Evolutionary conservation across 2,329 filamentous ascomycete genomes (phyloP).

Genomic region (Nothomitra cinnamomea): DNA sequence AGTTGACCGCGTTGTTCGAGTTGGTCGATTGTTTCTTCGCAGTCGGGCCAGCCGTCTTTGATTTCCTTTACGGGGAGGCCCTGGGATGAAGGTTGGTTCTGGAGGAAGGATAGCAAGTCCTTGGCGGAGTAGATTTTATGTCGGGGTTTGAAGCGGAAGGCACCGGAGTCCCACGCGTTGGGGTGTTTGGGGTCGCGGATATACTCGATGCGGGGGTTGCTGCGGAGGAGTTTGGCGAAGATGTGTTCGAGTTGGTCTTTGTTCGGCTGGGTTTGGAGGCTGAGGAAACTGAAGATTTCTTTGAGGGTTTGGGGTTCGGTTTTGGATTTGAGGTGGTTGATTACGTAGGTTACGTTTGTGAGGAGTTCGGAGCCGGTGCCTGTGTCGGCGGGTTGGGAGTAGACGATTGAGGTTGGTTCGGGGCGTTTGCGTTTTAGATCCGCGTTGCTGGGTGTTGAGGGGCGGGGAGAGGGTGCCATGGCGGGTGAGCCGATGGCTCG

Average conservation of each 20-base stretch:
- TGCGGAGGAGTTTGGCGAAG: conserved; percentile 51
- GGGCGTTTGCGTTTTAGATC: conserved; percentile 45
- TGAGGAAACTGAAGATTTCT: conserved; percentile 68
- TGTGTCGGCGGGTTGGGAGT: conserved; percentile 60
- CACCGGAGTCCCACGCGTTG: conserved; percentile 37
- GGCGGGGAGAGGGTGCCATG: conserved; percentile 44
- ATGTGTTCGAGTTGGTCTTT: conserved; percentile 33
- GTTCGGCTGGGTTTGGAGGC: conserved; percentile 46
- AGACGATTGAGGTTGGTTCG: conserved; percentile 35
- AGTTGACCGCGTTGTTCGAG: conserved; percentile 67
- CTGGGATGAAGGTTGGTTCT: conserved; percentile 62
- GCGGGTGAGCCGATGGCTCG: conserved; percentile 31
- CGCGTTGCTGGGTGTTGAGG: conserved; percentile 21
- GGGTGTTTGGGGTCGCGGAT: conserved; percentile 29
- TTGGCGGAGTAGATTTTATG: conserved; percentile 67
- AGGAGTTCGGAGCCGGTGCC: conserved; percentile 65
- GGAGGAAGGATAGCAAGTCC: conserved; percentile 64
- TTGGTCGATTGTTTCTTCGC: conserved; percentile 57
- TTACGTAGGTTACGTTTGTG: conserved; percentile 75
- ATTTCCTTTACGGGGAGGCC: conserved; percentile 77
- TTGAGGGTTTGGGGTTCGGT: conserved; percentile 50
- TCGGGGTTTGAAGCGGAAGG: conserved; percentile 69
- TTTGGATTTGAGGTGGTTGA: conserved; percentile 63
- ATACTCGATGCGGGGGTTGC: conserved; percentile 44
- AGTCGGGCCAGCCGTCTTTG: conserved; percentile 88